A percentile compares a stretch with the other conserved stretches of the same genome.
These are phyloP conservation scores for Xylaria digitata DNA, from an alignment of 2,329 filamentous ascomycete genomes.

Conservation along the genomic window DNA sequence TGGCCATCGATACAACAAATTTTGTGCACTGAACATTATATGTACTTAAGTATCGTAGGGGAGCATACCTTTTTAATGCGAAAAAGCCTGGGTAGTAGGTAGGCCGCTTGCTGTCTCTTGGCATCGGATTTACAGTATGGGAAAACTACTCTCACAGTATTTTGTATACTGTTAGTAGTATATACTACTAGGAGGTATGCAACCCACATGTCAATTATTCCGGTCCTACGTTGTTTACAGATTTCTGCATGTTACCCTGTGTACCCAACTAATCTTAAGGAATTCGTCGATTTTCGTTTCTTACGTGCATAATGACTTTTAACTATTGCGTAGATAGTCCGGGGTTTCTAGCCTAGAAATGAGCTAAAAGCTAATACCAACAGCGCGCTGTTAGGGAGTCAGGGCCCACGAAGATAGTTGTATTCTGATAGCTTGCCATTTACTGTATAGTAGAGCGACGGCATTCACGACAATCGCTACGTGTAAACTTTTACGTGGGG, in stretches of 20 bases:
- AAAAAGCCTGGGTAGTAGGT: too few relatives aligned
- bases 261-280: slow-evolving; percentile 30
- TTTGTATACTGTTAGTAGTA: neutral
- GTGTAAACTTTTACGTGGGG: slow-evolving; percentile 41
- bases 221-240: slow-evolving; percentile 15
- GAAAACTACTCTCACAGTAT: neutral
- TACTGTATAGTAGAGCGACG: neutral
- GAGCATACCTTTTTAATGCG: too few relatives aligned
- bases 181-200: too few relatives aligned
- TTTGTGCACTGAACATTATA: slow-evolving; percentile 1
- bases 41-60: too few relatives aligned
- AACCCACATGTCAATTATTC: slow-evolving; percentile 4
- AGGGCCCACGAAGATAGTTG: neutral
- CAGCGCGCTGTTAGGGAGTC: too few relatives aligned
- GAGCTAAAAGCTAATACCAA: too few relatives aligned
- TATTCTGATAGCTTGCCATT: neutral
- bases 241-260: slow-evolving; percentile 25
- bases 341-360: neutral
- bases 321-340: too few relatives aligned
- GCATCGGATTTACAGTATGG: neutral
- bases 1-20: too few relatives aligned
- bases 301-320: neutral
- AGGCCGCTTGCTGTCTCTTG: slow-evolving; percentile 10
- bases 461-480: too few relatives aligned
- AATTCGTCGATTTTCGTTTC: neutral